A percentile compares a stretch with the other conserved stretches of the same genome.
phyloP scores from a whole-genome alignment of 1,139 yeast genomes.

The Zygoascus sp. region DNA sequence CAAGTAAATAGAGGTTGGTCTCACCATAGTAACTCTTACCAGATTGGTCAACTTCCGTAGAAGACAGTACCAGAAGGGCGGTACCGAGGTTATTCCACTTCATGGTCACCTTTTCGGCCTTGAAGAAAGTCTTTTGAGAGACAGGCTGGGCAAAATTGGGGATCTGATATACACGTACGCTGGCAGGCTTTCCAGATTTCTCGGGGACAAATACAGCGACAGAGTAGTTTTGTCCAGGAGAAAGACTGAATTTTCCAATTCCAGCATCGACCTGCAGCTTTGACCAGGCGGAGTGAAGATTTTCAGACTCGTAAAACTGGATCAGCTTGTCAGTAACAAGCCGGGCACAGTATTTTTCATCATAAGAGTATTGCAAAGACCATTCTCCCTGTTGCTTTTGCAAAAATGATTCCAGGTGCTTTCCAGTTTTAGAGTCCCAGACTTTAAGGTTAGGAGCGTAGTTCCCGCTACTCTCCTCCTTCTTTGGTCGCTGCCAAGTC shows the following conservation, averaged over 20 bases:
- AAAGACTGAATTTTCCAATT: constrained; percentile 56
- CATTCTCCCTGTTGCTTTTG: constrained; percentile 86
- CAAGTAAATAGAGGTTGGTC: constrained; percentile 83
- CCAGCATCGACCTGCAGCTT: constrained; percentile 51
- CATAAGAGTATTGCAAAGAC: constrained; percentile 83
- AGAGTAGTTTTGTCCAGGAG: constrained; percentile 91
- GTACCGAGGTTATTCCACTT: constrained; percentile 96
- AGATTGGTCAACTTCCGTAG: constrained; percentile 92
- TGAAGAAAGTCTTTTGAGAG: constrained; percentile 84
- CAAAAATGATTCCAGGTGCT: constrained; percentile 60
- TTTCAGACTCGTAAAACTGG: constrained; percentile 60
- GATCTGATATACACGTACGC: constrained; percentile 74
- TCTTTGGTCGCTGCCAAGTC: constrained; percentile 87
- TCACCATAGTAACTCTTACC: constrained; percentile 97
- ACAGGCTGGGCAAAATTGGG: constrained; percentile 71
- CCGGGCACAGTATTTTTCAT: constrained; percentile 68
- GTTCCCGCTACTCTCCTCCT: constrained; percentile 51
- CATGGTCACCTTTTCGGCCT: constrained; percentile 89
- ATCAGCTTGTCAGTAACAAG: constrained; percentile 50
- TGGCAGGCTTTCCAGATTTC: constrained; percentile 72
- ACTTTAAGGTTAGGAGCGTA: constrained; percentile 74
- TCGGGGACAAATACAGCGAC: constrained; percentile 90
- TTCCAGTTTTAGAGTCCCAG: constrained; percentile 48
- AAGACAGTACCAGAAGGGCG: constrained; percentile 85
- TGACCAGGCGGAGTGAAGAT: constrained; percentile 57